Evolutionary conservation across 1,139 yeast species (phyloP).

Genomic region (Kluyveromyces marxianus): DNA sequence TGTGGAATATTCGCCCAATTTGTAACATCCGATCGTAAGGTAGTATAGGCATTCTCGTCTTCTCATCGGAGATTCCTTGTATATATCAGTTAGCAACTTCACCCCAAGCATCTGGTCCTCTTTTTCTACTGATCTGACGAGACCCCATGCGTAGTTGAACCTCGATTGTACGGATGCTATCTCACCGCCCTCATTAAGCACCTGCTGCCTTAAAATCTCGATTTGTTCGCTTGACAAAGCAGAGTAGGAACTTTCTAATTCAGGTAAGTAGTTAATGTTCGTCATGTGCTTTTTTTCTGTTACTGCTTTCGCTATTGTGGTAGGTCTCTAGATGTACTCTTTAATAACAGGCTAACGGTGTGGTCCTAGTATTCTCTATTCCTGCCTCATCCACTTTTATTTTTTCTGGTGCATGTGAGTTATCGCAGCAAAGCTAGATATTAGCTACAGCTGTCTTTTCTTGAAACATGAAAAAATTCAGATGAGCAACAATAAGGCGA

Average conservation of each 20-base stretch:
- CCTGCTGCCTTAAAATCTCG: slow-evolving; percentile 67
- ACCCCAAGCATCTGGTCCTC: slow-evolving; percentile 75
- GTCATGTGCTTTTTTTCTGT: slow-evolving; percentile 13
- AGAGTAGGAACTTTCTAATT: slow-evolving; percentile 32
- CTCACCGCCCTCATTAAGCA: slow-evolving; percentile 68
- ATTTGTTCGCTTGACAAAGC: slow-evolving; percentile 74
- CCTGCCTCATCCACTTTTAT: no score
- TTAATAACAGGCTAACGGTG: neutral
- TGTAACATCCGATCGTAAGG: slow-evolving; percentile 79
- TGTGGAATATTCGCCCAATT: slow-evolving; percentile 78
- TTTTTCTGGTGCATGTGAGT: no score
- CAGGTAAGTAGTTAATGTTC: slow-evolving; percentile 25
- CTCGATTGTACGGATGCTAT: slow-evolving; percentile 72
- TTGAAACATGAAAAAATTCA: no score
- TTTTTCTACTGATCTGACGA: slow-evolving; percentile 58
- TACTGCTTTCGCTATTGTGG: neutral
- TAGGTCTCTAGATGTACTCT: no score
- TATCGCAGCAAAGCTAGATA: no score
- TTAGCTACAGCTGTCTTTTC: no score
- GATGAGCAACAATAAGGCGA: no score
- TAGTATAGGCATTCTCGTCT: slow-evolving; percentile 88
- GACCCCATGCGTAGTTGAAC: slow-evolving; percentile 96
- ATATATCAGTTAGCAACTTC: slow-evolving; percentile 63
- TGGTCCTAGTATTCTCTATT: neutral
- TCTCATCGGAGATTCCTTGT: slow-evolving; percentile 71